phyloP scores from a whole-genome alignment of 352 stramenopile genomes.

The Pythium sp. region DNA sequence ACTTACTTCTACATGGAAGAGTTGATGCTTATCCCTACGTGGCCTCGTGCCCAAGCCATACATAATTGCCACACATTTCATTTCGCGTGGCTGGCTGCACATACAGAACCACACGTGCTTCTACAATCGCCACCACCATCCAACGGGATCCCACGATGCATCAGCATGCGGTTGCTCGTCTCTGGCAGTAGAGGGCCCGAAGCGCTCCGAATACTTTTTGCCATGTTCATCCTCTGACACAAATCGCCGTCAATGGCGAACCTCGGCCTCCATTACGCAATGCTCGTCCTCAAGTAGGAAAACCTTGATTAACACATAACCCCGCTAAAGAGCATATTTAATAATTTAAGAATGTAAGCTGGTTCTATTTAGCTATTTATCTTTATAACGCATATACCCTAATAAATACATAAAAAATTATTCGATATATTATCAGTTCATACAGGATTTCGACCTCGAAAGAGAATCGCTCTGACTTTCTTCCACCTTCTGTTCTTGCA shows the following conservation, averaged over 20 bases:
- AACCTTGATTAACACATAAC: background rate
- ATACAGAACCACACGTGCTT: background rate
- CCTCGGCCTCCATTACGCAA: background rate
- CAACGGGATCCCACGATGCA: background rate
- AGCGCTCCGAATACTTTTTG: background rate
- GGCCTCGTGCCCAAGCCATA: no score
- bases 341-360: background rate
- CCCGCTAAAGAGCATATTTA: background rate
- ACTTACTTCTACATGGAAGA: no score
- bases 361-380: background rate
- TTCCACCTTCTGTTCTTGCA: conserved; percentile 11
- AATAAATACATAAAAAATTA: background rate
- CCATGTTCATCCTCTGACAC: background rate
- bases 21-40: no score
- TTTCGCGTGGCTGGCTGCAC: background rate
- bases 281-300: background rate
- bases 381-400: background rate
- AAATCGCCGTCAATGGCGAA: background rate
- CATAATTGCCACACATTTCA: no score
- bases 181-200: background rate
- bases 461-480: conserved; percentile 9
- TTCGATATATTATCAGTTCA: no score
- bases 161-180: background rate
- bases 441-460: background rate
- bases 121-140: background rate